These are phyloP conservation scores for Cystofilobasidium capitatum DNA, from an alignment of 768 basidiomycete species.

Conservation along the genomic window DNA sequence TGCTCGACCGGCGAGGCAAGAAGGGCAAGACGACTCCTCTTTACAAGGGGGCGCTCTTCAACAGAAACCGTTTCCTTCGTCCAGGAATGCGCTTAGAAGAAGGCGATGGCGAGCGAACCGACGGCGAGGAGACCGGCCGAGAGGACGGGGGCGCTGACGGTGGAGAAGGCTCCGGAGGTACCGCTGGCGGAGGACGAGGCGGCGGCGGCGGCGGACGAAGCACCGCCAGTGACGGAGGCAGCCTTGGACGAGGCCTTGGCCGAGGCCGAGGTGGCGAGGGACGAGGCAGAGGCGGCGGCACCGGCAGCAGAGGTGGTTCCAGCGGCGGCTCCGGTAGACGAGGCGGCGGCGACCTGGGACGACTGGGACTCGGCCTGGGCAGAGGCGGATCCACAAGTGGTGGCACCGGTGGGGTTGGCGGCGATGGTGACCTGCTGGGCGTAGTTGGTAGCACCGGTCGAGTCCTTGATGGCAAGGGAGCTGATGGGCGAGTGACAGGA, in stretches of 20 bases:
- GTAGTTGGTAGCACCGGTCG: constrained; percentile 16
- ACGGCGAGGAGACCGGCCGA: neutral
- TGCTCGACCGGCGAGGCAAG: neutral
- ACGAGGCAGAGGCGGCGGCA: neutral
- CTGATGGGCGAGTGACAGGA: neutral
- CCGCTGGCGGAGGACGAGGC: neutral
- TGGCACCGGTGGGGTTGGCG: constrained; percentile 13
- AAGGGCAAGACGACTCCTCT: no score
- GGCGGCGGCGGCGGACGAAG: neutral
- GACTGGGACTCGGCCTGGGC: neutral
- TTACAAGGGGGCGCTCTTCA: no score
- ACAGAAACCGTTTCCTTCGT: no score
- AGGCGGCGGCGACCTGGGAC: neutral
- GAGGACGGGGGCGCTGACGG: neutral
- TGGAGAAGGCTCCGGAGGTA: neutral
- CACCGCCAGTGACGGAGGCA: neutral
- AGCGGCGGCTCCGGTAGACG: neutral
- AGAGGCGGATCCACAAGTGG: neutral
- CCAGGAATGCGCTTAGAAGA: neutral
- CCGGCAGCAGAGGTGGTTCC: neutral
- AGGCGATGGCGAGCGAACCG: neutral
- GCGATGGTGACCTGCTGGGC: constrained; percentile 12
- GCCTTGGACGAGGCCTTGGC: neutral
- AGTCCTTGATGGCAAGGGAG: constrained; percentile 14
- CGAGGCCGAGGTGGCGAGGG: no score